Conservation (phyloP, 2,329 filamentous ascomycete genomes). For the Mariannaea elegans region DNA sequence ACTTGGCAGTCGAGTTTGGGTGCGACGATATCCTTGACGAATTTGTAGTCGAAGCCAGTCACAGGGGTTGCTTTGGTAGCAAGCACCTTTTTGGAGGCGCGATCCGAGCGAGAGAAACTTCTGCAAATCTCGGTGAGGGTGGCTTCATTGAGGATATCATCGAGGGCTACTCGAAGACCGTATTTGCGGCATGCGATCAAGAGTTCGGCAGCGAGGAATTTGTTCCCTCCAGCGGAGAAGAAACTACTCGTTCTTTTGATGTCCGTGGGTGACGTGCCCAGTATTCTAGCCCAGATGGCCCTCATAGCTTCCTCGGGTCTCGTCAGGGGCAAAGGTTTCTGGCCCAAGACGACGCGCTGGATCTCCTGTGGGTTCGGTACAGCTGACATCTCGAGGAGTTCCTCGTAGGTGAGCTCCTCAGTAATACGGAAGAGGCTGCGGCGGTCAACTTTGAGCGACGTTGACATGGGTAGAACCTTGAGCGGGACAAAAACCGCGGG, state of each 20-base stretch:
- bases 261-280: conserved; percentile 49
- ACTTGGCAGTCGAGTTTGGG: conserved; percentile 54
- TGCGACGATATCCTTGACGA: conserved; percentile 52
- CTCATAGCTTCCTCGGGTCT: conserved; percentile 58
- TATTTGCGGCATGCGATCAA: conserved; percentile 55
- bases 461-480: conserved; percentile 57
- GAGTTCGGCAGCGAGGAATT: conserved; percentile 54
- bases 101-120: conserved; percentile 33
- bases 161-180: conserved; percentile 52
- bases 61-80: neutral
- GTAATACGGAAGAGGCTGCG: conserved; percentile 57
- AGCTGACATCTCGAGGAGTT: conserved; percentile 53
- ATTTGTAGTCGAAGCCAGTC: conserved; percentile 42
- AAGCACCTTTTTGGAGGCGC: conserved; percentile 6
- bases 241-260: conserved; percentile 57
- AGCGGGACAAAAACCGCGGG: conserved; percentile 60
- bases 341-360: conserved; percentile 38
- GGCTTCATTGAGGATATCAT: conserved; percentile 52
- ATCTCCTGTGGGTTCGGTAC: conserved; percentile 49
- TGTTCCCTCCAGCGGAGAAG: conserved; percentile 57
- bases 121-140: conserved; percentile 57
- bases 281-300: conserved; percentile 56
- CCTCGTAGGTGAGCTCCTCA: conserved; percentile 50
- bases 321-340: conserved; percentile 59
- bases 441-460: conserved; percentile 60